phyloP scores from a whole-genome alignment of 148 eudicot species.

The Camellia japonica region DNA sequence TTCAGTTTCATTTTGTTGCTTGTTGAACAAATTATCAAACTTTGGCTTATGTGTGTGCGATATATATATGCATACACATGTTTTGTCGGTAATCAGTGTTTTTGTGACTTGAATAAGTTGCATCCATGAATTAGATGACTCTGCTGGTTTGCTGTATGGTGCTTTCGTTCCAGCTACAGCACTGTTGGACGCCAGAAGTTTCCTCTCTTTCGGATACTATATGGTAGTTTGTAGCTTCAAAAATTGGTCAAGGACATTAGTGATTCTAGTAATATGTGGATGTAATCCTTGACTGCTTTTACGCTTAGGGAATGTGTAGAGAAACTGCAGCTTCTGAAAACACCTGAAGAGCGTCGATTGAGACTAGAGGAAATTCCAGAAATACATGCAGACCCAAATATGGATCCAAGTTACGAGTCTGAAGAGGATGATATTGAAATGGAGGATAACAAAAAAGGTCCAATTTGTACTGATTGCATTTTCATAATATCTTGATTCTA shows the following conservation, averaged over 20 bases:
- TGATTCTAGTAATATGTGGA: neutral
- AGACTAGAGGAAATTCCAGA: constrained; percentile 86
- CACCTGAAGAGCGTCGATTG: constrained; percentile 91
- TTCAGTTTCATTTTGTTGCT: neutral
- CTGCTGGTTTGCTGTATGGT: neutral
- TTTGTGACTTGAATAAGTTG: neutral
- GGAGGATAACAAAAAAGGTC: constrained; percentile 66
- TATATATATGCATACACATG: neutral
- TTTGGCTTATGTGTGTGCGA: neutral
- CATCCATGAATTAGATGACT: neutral
- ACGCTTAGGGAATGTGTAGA: constrained; percentile 99
- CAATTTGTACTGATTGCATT: constrained; percentile 2
- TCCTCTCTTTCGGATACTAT: too few relatives aligned
- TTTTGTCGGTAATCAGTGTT: neutral
- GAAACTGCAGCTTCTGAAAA: constrained; percentile 82
- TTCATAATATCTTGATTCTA: neutral
- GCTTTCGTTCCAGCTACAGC: too few relatives aligned
- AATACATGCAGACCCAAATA: constrained; percentile 90
- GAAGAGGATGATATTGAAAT: constrained; percentile 73
- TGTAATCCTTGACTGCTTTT: constrained; percentile 57
- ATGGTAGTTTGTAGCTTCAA: too few relatives aligned
- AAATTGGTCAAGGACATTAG: too few relatives aligned
- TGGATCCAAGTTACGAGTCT: constrained; percentile 89
- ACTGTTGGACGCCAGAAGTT: too few relatives aligned
- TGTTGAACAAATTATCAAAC: neutral